Conservation (phyloP, 2,329 filamentous ascomycete genomes). For the Fusarium sp. region DNA sequence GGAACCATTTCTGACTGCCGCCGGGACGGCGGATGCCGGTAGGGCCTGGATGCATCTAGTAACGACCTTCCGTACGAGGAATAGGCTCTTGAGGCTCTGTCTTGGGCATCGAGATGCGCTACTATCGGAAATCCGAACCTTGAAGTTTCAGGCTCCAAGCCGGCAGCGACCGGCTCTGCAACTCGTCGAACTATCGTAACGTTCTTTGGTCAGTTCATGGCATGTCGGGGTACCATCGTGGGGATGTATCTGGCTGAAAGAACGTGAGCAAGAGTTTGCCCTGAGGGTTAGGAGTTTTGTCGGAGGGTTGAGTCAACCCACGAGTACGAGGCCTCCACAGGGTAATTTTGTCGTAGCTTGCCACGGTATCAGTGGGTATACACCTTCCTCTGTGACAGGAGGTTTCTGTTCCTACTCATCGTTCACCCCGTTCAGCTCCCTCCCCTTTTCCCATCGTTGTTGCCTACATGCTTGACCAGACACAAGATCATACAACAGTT, state of each 20-base stretch:
- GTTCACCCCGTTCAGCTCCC: neutral
- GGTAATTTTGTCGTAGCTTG: neutral
- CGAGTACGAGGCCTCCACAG: neutral
- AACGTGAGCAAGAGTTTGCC: neutral
- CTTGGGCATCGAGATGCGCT: slow-evolving; percentile 12
- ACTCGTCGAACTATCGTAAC: neutral
- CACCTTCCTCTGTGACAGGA: neutral
- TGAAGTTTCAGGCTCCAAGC: slow-evolving; percentile 4
- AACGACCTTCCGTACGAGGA: slow-evolving; percentile 1
- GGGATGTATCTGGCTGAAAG: neutral
- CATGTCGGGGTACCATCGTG: neutral
- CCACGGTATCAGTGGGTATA: neutral
- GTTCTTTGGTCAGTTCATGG: neutral
- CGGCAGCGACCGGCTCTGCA: neutral
- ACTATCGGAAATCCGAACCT: neutral
- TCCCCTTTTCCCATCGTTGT: neutral
- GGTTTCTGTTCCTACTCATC: neutral
- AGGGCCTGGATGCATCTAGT: neutral
- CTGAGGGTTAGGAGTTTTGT: neutral
- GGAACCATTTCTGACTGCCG: neutral
- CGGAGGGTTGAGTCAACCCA: neutral
- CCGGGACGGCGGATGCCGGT: neutral
- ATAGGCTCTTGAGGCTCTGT: slow-evolving; percentile 4
- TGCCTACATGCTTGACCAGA: neutral
- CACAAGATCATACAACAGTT: neutral